phyloP scores from a whole-genome alignment of 179 eudicot species.

The Actinidia chinensis region DNA sequence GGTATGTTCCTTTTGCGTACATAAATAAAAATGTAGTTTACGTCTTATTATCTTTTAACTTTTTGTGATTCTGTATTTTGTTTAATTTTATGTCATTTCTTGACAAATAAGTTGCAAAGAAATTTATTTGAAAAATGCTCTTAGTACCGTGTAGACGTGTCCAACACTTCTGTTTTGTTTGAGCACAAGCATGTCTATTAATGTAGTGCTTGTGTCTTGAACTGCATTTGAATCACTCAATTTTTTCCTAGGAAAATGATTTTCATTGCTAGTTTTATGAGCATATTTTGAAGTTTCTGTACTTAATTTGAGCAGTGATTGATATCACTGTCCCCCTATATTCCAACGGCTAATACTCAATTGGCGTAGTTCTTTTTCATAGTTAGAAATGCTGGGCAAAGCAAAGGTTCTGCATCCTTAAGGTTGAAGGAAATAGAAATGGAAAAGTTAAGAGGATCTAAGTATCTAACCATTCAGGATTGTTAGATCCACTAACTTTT shows the following conservation, averaged over 20 bases:
- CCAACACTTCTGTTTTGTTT: not conserved
- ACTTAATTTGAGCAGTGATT: conserved; percentile 1
- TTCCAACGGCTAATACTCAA: not conserved
- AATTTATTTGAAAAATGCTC: conserved; percentile 6
- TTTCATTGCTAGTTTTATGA: not conserved
- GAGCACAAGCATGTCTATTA: not conserved
- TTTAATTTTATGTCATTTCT: conserved; percentile 8
- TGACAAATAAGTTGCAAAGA: not conserved
- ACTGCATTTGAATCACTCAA: not conserved
- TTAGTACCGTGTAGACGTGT: not conserved
- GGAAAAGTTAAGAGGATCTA: no score
- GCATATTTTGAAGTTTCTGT: not conserved
- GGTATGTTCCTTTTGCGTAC: conserved; percentile 33
- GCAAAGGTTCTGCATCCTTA: not conserved
- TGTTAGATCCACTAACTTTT: no score
- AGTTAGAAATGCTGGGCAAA: not conserved
- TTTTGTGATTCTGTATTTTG: not conserved
- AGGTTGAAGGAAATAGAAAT: no score
- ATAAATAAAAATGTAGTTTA: no score
- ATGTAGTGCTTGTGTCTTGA: not conserved
- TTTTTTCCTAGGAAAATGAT: not conserved
- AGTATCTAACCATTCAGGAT: not conserved
- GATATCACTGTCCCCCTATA: not conserved
- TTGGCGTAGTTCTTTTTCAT: not conserved
- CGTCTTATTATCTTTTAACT: not conserved